Evolutionary conservation across 129 eudicot species (phyloP), one percentile per base, ranked within the genome.

Genomic region (Artemisia annua): DNA sequence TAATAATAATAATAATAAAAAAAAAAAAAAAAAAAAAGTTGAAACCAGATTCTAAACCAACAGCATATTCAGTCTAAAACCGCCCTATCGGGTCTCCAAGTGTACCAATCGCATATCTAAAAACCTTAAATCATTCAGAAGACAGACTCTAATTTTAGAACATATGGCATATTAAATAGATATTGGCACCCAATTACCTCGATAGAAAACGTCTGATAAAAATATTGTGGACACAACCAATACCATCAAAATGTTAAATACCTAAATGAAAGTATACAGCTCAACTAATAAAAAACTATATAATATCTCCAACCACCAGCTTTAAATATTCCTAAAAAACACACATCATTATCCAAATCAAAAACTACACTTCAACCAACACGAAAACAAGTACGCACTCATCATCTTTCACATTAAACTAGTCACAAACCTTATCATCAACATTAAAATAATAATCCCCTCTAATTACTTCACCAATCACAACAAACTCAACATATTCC

Each of bases 401-500:
- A 44, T 66, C 66, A 46, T 64, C 59, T 46, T 75, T 15, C 63
- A 76, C 35, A 76, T 58, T 57, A 68, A 77, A 60, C 1, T 60
- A 59, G 51, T 69, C 48, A 5, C 3, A 48, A 69, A 3, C 70
- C 75, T 59, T 60, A 76, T 77, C 81, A 60, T 4, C 81, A 77
- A 32, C 75, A 77, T 58, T 63, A 70, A 19, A 14, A 77, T 61
- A 60, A 60, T 61, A 48, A 22, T 39, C 46, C 7, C 7, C 46
- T 39, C 46, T 44, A 66, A 3, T 9, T 48, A 7, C 69, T 68
- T 67, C 13, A 76, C 74, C 12, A 76, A 67, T 51, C 43, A 15
- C 18, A 61, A 18, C 62, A 69, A 69, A 49, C 15, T 35, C 24
- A 53, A 64, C 70, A 12, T 50, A 75, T 67, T 68, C 18, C 74